phyloP scores from a whole-genome alignment of 768 basidiomycete genomes.

The Hericium rajendrae region DNA sequence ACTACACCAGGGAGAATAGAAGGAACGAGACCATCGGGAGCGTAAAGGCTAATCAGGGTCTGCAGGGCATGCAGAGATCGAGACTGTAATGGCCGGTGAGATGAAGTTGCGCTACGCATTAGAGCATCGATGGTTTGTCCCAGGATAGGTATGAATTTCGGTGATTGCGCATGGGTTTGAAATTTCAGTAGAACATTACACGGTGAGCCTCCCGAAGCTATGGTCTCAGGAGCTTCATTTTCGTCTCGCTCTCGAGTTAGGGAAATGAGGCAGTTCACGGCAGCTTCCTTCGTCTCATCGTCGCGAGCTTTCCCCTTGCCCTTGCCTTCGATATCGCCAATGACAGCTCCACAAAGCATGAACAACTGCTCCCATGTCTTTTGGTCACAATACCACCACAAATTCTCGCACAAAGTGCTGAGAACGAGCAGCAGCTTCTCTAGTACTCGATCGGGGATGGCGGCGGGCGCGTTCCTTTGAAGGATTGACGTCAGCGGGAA shows the following conservation, averaged over 20 bases:
- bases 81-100: conserved; percentile 50
- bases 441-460: conserved; percentile 72
- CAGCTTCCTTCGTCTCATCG: conserved; percentile 78
- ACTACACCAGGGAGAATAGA: conserved; percentile 79
- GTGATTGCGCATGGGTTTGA: conserved; percentile 28
- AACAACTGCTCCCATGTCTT: conserved; percentile 80
- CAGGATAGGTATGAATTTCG: conserved; percentile 61
- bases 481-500: conserved; percentile 83
- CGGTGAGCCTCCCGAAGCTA: conserved; percentile 5
- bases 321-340: conserved; percentile 57
- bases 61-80: conserved; percentile 50
- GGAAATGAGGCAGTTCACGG: conserved; percentile 52
- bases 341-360: conserved; percentile 56
- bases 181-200: conserved; percentile 30
- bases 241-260: conserved; percentile 46
- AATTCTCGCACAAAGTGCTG: conserved; percentile 49
- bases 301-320: conserved; percentile 60
- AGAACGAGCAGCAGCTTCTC: conserved; percentile 62
- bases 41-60: conserved; percentile 39
- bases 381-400: conserved; percentile 79
- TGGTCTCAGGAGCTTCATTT: conserved; percentile 28
- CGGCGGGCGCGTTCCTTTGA: conserved; percentile 56
- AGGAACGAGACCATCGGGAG: conserved; percentile 44
- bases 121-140: conserved; percentile 77
- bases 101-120: conserved; percentile 48